Conservation (phyloP, 169 alveolate species). For the Plasmodium gonderi region DNA sequence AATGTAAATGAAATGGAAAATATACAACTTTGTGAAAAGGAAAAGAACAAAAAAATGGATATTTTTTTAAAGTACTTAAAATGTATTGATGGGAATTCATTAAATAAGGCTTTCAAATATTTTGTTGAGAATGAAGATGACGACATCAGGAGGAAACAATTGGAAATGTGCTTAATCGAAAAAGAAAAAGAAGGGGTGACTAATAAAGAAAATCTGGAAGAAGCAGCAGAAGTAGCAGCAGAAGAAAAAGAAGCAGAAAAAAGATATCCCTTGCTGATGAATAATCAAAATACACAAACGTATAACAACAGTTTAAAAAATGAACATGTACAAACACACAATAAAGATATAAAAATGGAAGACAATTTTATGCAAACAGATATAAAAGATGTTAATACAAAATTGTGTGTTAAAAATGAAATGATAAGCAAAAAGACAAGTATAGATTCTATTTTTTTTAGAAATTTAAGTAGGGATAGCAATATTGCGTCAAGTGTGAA, state of each 20-base stretch:
- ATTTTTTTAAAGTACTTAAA: conserved; percentile 47
- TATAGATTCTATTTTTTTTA: conserved; percentile 72
- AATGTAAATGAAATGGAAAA: background rate
- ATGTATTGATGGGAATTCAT: conserved; percentile 22
- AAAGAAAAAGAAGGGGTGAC: background rate
- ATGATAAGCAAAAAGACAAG: conserved; percentile 70
- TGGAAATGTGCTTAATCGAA: conserved; percentile 15
- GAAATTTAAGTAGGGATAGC: conserved; percentile 44
- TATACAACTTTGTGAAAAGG: background rate
- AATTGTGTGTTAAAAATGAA: conserved; percentile 24
- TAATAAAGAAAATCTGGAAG: background rate
- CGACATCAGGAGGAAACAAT: conserved; percentile 3
- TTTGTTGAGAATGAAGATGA: conserved; percentile 53
- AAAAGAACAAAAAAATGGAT: conserved; percentile 20
- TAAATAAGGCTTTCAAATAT: conserved; percentile 21
- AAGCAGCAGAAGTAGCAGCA: background rate
- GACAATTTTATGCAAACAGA: conserved; percentile 55
- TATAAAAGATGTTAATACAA: conserved; percentile 37
- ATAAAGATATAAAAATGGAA: background rate
- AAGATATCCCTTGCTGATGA: background rate
- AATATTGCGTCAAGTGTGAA: background rate
- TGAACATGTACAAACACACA: conserved; percentile 49
- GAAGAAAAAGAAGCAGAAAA: no score
- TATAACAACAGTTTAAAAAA: conserved; percentile 7
- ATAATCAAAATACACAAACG: conserved; percentile 52